Evolutionary conservation across 331 rosid genomes (phyloP), one percentile per base, ranked within the genome.

Genomic region (Cydonia oblonga): DNA sequence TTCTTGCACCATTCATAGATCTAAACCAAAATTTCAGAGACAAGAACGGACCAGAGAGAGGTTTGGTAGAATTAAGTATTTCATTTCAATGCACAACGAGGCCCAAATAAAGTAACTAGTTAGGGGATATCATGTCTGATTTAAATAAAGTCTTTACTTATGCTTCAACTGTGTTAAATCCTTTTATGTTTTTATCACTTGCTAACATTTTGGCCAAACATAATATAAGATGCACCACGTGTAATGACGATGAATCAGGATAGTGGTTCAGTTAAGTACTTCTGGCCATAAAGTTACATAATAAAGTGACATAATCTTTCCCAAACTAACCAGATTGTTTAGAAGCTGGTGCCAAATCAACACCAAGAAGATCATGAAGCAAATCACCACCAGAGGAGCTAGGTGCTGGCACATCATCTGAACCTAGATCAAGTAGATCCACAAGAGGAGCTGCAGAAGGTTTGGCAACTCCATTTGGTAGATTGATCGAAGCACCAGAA

Each of bases 331-430:
- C 98, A 4, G 86, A 69, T 81, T 79, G 96, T 66, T 86, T 84
- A 32, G 86, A 61, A 72, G 87, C 81, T 16, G 83, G 73, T 11
- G 88, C 62, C 72, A 95, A 67, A 80, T 89, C 97, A 80, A 84
- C 85, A 72, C 96, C 96, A 73, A 95, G 89, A 81, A 95, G 97
- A 85, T 91, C 97, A 20, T 89, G 96, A 78, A 91, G 90, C 79
- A 91, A 59, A 91, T 88, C 96, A 33, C 85, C 80, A 75, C 98
- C 96, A 66, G 90, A 84, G 57, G 96, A 80, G 88, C 87, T 88
- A 80, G 89, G 91, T 68, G 84, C 93, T 28, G 91, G 91, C 69
- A 83, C 84, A 75, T 95, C 97, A 70, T 95, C 96, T 35, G 89
- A 82, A 75, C 82, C 78, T 72, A 93, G 86, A 83, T 91, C 97